These are phyloP conservation scores for Ambrosia hybrid DNA, from an alignment of 140 eudicot species.

Conservation along the genomic window DNA sequence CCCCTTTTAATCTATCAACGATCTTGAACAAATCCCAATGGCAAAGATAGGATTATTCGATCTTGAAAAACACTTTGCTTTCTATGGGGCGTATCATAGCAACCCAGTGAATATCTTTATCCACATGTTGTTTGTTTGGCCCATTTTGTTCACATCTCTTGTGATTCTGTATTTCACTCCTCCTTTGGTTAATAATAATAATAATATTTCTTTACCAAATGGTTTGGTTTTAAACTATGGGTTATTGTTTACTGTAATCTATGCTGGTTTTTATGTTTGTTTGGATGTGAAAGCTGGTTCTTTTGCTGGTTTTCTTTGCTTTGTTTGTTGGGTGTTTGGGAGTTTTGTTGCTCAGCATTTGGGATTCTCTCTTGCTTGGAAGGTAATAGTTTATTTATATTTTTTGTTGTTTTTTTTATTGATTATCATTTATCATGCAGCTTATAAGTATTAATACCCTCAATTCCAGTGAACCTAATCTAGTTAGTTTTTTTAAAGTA, in stretches of 20 bases:
- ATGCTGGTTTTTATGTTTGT: constrained; percentile 53
- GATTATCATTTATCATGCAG: background rate
- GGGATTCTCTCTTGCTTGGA: constrained; percentile 76
- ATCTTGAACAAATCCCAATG: no score
- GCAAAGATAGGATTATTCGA: constrained; percentile 64
- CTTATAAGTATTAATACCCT: no score
- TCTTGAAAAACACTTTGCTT: constrained; percentile 82
- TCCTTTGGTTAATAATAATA: constrained; percentile 36
- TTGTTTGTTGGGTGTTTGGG: constrained; percentile 63
- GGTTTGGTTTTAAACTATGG: constrained; percentile 57
- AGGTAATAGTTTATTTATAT: constrained; percentile 52
- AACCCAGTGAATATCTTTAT: constrained; percentile 74
- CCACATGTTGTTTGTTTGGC: constrained; percentile 92
- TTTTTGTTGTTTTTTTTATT: no score
- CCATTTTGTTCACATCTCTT: constrained; percentile 53
- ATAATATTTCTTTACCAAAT: constrained; percentile 24
- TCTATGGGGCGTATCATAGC: constrained; percentile 91
- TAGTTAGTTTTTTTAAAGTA: background rate
- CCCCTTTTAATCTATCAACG: background rate
- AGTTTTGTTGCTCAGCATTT: constrained; percentile 58
- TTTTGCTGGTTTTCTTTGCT: constrained; percentile 65
- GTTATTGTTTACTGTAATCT: constrained; percentile 58
- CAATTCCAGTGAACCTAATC: no score
- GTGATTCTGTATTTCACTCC: constrained; percentile 73
- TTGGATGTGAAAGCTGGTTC: constrained; percentile 76